Conservation (phyloP, 139 green algal species). For the Chlorella ohadii region DNA sequence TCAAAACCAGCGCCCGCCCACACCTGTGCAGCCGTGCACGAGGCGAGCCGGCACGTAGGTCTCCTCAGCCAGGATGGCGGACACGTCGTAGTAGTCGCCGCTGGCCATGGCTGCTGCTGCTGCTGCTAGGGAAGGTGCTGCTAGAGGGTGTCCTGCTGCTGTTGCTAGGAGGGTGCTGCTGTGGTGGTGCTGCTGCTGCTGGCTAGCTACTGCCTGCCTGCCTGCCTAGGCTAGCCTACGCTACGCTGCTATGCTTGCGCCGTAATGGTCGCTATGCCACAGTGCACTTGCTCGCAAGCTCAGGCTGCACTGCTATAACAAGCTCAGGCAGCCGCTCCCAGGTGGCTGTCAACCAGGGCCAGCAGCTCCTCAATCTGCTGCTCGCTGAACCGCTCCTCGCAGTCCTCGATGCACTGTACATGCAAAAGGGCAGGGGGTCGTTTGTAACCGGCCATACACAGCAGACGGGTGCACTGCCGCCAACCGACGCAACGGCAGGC, state of each 20-base stretch:
- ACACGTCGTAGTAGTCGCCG: constrained; percentile 46
- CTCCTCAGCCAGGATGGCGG: constrained; percentile 54
- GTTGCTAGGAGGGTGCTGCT: not conserved
- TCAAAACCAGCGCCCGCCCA: no score
- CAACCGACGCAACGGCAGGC: no score
- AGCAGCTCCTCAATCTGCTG: constrained; percentile 56
- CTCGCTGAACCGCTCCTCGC: constrained; percentile 60
- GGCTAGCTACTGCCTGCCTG: not conserved
- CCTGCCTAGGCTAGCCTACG: not conserved
- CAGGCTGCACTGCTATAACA: no score
- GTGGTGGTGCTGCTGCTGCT: not conserved
- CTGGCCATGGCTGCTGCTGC: constrained; percentile 14
- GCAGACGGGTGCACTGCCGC: no score
- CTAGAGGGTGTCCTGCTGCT: not conserved
- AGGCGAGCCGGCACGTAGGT: constrained; percentile 46
- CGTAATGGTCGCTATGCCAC: no score
- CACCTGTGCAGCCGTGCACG: constrained; percentile 37
- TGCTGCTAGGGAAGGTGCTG: constrained; percentile 3
- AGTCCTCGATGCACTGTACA: constrained; percentile 44
- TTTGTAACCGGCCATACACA: no score
- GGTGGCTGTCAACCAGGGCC: constrained; percentile 32
- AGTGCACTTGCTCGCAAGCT: no score
- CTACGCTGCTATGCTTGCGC: not conserved
- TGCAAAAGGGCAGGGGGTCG: no score
- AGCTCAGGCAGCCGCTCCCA: not conserved